These are phyloP conservation scores for Saccharum spontaneum DNA, from an alignment of 176 grass and related monocot species.

Conservation along the genomic window DNA sequence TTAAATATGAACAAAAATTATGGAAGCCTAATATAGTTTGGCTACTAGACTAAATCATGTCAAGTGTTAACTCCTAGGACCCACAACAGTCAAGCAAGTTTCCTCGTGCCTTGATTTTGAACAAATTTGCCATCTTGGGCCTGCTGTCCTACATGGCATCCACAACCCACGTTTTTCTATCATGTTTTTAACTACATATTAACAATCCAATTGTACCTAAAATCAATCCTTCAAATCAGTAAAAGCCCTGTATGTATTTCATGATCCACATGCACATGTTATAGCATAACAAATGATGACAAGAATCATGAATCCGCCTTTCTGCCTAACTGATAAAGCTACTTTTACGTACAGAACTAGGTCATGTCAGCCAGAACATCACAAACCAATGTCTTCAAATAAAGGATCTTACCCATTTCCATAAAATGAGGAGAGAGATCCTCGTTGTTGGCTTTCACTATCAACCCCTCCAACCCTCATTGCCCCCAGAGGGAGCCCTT, in stretches of 20 bases:
- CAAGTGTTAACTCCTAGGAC: not conserved
- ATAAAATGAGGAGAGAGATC: conserved; percentile 38
- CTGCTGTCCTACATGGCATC: not conserved
- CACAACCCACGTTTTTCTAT: not conserved
- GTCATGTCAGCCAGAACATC: not conserved
- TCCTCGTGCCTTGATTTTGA: not conserved
- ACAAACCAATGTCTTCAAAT: not conserved
- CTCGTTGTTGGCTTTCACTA: conserved; percentile 31
- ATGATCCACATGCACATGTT: not conserved
- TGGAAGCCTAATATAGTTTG: not conserved
- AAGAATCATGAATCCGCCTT: not conserved
- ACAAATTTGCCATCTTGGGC: not conserved
- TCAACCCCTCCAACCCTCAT: conserved; percentile 35
- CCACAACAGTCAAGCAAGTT: conserved; percentile 3
- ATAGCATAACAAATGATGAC: not conserved
- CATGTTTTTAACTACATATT: not conserved
- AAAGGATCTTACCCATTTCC: conserved; percentile 45
- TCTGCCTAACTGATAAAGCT: conserved; percentile 7
- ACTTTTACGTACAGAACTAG: not conserved
- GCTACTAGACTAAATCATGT: not conserved
- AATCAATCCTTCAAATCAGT: not conserved
- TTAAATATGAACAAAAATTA: not conserved
- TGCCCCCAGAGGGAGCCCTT: conserved; percentile 27
- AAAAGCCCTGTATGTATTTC: not conserved
- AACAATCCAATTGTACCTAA: not conserved